Evolutionary conservation across 441 rosid genomes (phyloP).

Genomic region (Pelargonium citronellum): DNA sequence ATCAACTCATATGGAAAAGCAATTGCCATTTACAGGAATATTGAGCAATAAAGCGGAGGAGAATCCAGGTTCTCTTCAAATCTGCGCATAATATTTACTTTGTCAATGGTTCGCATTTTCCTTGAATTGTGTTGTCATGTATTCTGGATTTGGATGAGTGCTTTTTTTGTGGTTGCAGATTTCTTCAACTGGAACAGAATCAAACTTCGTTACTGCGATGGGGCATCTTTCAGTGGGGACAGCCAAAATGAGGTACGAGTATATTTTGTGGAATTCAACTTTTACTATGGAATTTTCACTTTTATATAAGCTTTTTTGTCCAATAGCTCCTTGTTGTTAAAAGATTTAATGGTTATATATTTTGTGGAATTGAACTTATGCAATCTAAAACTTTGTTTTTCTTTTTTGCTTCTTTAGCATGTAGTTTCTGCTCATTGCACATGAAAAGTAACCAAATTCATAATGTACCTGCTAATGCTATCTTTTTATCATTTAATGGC

Average conservation of each 20-base stretch:
- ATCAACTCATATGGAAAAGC: conserved; percentile 56
- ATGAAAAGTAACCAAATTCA: background rate
- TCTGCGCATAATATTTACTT: background rate
- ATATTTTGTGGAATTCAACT: too few relatives aligned
- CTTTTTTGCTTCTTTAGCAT: conserved; percentile 5
- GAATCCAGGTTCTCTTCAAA: conserved; percentile 38
- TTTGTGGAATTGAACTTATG: conserved; percentile 20
- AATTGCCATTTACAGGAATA: conserved; percentile 57
- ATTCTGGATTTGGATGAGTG: conserved; percentile 5
- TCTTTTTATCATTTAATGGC: background rate
- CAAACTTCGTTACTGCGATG: conserved; percentile 54
- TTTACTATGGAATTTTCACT: background rate
- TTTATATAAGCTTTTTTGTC: background rate
- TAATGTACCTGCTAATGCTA: background rate
- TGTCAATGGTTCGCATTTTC: background rate
- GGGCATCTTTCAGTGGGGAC: conserved; percentile 53
- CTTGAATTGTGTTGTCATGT: background rate
- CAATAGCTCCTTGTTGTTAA: background rate
- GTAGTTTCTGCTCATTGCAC: background rate
- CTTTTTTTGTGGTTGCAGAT: conserved; percentile 28
- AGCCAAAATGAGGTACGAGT: conserved; percentile 58
- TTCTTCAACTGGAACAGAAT: conserved; percentile 61
- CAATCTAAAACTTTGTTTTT: background rate
- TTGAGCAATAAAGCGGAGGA: conserved; percentile 58
- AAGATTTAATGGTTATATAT: conserved; percentile 20